phyloP scores from a whole-genome alignment of 176 grass and related monocot genomes.

The Oryza longistaminata region DNA sequence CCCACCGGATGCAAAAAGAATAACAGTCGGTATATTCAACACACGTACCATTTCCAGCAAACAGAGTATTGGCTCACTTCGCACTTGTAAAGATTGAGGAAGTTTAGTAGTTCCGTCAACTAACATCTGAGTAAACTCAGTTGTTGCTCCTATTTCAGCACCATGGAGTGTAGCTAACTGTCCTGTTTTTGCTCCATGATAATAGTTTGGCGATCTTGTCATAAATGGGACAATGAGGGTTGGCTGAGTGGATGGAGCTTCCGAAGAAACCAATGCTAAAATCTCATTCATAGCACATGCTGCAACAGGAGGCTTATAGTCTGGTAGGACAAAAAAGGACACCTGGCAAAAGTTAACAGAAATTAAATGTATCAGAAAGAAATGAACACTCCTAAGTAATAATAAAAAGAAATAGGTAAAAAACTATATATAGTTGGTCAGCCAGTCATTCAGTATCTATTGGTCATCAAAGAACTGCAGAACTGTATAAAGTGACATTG shows the following conservation, averaged over 20 bases:
- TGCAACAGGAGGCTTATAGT: slow-evolving; percentile 74
- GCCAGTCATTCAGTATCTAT: neutral
- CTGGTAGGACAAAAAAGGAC: slow-evolving; percentile 71
- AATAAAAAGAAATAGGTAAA: neutral
- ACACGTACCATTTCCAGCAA: slow-evolving; percentile 76
- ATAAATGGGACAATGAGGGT: slow-evolving; percentile 70
- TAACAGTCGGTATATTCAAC: slow-evolving; percentile 63
- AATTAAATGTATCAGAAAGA: neutral
- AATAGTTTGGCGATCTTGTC: slow-evolving; percentile 43
- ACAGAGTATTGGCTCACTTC: slow-evolving; percentile 67
- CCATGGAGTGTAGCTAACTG: slow-evolving; percentile 44
- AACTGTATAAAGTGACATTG: neutral
- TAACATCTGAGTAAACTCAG: slow-evolving; percentile 50
- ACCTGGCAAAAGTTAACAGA: slow-evolving; percentile 57
- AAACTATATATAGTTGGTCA: neutral
- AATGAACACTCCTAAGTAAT: neutral
- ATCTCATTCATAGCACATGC: slow-evolving; percentile 81
- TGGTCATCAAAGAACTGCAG: neutral
- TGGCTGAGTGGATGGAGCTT: slow-evolving; percentile 31
- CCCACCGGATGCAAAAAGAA: slow-evolving; percentile 55
- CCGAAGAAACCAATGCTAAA: slow-evolving; percentile 61
- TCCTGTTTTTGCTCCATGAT: slow-evolving; percentile 35
- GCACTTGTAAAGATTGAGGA: slow-evolving; percentile 67
- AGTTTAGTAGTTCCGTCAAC: slow-evolving; percentile 49
- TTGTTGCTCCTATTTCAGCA: slow-evolving; percentile 63